These are phyloP conservation scores for Blastocystis sp. DNA, from an alignment of 352 stramenopile genomes.

Conservation along the genomic window DNA sequence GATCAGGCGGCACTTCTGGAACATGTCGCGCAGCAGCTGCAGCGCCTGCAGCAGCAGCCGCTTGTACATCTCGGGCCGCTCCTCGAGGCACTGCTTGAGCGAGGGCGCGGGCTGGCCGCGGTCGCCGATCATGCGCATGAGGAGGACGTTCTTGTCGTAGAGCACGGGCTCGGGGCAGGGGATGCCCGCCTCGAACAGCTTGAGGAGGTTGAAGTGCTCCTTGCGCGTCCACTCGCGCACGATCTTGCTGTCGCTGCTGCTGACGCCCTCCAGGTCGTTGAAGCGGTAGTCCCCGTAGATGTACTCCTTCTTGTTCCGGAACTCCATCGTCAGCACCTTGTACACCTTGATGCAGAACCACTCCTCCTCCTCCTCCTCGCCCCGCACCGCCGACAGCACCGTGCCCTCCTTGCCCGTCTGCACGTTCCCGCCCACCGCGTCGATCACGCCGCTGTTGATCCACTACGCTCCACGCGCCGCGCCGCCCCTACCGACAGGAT, in stretches of 20 bases:
- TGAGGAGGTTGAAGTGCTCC: constrained; percentile 93
- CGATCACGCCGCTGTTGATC: constrained; percentile 79
- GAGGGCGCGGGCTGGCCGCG: constrained; percentile 87
- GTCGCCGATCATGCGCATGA: constrained; percentile 95
- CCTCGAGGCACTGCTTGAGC: constrained; percentile 85
- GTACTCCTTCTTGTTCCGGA: constrained; percentile 97
- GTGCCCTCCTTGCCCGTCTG: constrained; percentile 90
- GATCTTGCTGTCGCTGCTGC: constrained; percentile 94
- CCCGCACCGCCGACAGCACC: constrained; percentile 75
- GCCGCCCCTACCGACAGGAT: not conserved
- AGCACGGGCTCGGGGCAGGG: constrained; percentile 85
- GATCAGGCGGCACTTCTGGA: constrained; percentile 80
- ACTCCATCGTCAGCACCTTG: constrained; percentile 90
- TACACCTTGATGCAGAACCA: constrained; percentile 83
- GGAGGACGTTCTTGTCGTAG: constrained; percentile 89
- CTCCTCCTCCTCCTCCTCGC: constrained; percentile 75
- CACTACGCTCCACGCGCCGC: not conserved
- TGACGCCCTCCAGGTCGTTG: constrained; percentile 87
- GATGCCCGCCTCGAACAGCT: constrained; percentile 84
- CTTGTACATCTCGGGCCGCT: constrained; percentile 80
- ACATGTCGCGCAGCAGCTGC: constrained; percentile 84
- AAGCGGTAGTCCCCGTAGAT: constrained; percentile 93
- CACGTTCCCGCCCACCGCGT: constrained; percentile 92
- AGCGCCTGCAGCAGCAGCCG: constrained; percentile 77
- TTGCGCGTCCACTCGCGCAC: constrained; percentile 97